These are phyloP conservation scores for Aphanoascus verrucosus DNA, from an alignment of 2,329 filamentous ascomycete species.

Conservation along the genomic window DNA sequence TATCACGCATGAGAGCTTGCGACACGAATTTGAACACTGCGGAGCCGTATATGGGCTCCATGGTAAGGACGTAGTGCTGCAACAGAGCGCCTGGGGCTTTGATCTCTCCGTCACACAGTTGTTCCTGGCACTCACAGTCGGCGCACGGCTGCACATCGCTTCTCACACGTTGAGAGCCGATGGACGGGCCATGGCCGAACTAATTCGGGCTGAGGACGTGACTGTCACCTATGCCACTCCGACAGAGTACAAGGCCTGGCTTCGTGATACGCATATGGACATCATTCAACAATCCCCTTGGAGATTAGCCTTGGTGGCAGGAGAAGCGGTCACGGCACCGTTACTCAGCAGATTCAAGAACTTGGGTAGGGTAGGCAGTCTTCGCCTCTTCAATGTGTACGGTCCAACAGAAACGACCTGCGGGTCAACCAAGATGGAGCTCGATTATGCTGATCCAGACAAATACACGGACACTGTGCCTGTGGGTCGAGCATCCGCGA, in stretches of 20 bases:
- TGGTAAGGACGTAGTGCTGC: too few species aligned
- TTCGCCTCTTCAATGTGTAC: constrained; percentile 16
- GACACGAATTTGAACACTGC: constrained; percentile 19
- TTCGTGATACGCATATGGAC: too few species aligned
- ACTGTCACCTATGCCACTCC: constrained; percentile 19
- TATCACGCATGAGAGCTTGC: constrained; percentile 52
- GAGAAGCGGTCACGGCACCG: too few species aligned
- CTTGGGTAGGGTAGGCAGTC: constrained; percentile 13
- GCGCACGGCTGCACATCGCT: constrained; percentile 17
- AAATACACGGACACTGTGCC: constrained; percentile 13
- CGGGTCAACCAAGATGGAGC: constrained; percentile 17
- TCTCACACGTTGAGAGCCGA: constrained; percentile 16
- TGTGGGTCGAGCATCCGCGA: constrained; percentile 25
- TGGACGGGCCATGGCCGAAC: constrained; percentile 14
- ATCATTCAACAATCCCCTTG: too few species aligned
- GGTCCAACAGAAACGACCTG: constrained; percentile 21
- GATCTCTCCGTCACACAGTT: constrained; percentile 18
- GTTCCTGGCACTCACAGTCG: constrained; percentile 14
- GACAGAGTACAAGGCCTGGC: constrained; percentile 19
- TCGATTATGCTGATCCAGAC: constrained; percentile 11
- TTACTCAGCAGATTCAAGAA: too few species aligned
- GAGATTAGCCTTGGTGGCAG: constrained; percentile 16
- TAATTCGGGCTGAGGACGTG: constrained; percentile 17
- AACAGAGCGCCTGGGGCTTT: constrained; percentile 17
- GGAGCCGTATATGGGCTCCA: too few species aligned